Conservation (phyloP, 257 asterid species). For the Eucommia ulmoides region DNA sequence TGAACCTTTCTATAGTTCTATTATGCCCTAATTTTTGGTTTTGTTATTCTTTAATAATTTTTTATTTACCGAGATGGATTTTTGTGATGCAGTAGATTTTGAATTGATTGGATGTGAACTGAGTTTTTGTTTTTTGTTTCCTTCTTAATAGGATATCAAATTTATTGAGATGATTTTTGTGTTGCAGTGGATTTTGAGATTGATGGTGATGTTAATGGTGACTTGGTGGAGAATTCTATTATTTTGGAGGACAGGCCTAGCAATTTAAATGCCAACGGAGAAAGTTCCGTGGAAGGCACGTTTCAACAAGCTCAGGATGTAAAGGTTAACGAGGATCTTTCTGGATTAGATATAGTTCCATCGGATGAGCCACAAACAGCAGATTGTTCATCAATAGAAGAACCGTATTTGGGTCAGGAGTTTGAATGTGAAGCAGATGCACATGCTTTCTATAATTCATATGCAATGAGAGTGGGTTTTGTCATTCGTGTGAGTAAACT, state of each 20-base stretch:
- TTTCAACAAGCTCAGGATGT: constrained; percentile 49
- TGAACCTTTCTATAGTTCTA: too few relatives aligned
- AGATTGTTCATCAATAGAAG: constrained; percentile 37
- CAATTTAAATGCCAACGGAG: constrained; percentile 36
- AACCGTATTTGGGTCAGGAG: constrained; percentile 82
- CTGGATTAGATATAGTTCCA: constrained; percentile 41
- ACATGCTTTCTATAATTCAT: constrained; percentile 79
- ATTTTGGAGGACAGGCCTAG: constrained; percentile 38
- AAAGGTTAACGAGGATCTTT: constrained; percentile 54
- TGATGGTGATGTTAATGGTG: constrained; percentile 59
- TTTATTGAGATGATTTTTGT: too few relatives aligned
- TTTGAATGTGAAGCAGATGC: constrained; percentile 94
- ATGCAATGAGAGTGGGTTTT: constrained; percentile 81
- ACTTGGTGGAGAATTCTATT: constrained; percentile 59
- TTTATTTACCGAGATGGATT: too few relatives aligned
- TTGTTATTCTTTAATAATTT: too few relatives aligned
- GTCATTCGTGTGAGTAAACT: constrained; percentile 96
- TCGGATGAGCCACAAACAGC: constrained; percentile 50
- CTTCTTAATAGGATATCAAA: too few relatives aligned
- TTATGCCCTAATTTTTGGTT: too few relatives aligned
- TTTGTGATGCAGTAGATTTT: too few relatives aligned
- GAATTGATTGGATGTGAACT: too few relatives aligned
- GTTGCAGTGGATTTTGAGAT: constrained; percentile 72
- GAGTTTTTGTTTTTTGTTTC: too few relatives aligned
- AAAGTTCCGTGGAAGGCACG: constrained; percentile 46